Conservation (phyloP, 2,329 filamentous ascomycete genomes). For the Sporothrix schenckii region DNA sequence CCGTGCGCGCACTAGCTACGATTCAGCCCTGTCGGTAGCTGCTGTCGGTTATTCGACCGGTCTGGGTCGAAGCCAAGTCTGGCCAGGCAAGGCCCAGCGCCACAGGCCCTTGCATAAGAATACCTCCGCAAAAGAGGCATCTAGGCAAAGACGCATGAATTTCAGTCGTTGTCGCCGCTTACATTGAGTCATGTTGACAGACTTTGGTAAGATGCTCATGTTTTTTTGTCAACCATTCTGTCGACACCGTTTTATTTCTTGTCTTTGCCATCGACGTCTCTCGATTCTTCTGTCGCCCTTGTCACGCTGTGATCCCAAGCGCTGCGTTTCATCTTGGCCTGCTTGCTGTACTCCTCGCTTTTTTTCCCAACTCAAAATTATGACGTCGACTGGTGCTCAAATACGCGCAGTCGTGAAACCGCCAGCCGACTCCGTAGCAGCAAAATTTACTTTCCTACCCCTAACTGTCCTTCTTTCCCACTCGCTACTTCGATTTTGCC, state of each 20-base stretch:
- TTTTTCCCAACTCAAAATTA: background rate
- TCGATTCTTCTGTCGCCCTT: background rate
- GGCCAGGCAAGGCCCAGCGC: background rate
- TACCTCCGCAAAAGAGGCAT: background rate
- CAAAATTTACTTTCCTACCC: no score
- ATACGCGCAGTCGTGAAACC: background rate
- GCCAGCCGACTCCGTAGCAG: no score
- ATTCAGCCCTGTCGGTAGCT: conserved; percentile 24
- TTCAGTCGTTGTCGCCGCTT: background rate
- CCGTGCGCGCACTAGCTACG: no score
- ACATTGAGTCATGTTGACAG: background rate
- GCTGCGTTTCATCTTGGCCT: conserved; percentile 12
- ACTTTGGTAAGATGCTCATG: background rate
- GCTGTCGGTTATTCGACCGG: no score
- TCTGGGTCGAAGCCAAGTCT: background rate
- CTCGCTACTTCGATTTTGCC: background rate
- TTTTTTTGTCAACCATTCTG: background rate
- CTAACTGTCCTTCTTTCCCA: no score
- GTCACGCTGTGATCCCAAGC: background rate
- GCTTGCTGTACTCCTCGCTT: background rate
- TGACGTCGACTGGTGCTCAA: conserved; percentile 3
- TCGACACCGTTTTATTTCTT: background rate
- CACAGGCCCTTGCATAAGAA: no score
- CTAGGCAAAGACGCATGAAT: background rate
- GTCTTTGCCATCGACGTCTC: background rate